Base-by-base conservation (phyloP, 2,329 filamentous ascomycete genomes). In the Chaetomium sp. region DNA sequence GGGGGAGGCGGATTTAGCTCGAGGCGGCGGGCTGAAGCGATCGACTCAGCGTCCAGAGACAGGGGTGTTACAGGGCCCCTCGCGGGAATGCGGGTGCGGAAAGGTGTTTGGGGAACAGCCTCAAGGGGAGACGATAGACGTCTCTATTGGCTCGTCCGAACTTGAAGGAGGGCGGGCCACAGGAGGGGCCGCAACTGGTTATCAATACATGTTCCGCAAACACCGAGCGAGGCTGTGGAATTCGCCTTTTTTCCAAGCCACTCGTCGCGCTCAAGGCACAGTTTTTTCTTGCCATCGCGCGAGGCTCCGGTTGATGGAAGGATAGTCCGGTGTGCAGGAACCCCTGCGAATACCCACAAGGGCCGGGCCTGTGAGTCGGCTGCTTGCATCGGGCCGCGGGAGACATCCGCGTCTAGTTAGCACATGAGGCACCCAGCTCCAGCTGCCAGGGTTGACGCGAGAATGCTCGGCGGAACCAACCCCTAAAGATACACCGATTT, bases 51-150 rank as follows among this genome's bases (percentile, higher is more conserved):
- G 25, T 60, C 31, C 35, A 64, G 55, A 63, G 62, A 68, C 70
- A 70, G 68, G 70, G 70, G 57, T 72, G 42, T 21, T 66, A 66
- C 68, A 65, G 67, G 65, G 67, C 65, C 63, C 64, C 55, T 62
- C 64, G 66, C 68, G 70, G 70, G 70, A 71, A 64, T 62, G 63
- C 69, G 66, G 70, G 67, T 64, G 66, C 70, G 64, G 66, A 64
- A 64, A 53, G 62, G 65, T 55, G 68, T 65, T 69, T 66, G 65
- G 65, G 67, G 57, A 68, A 66, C 69, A 71, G 71, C 71, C 70
- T 68, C 70, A 71, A 64, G 42, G 51, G 60, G 64, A 35, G 55
- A n/a, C 25, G 47, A n/a, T 69, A 29, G 49, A 21, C 47, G 21
- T 56, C 51, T 33, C 55, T 33, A 72, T 72, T 72, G 71, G 71